Base-by-base conservation (phyloP, 768 basidiomycete species). In the Lentinula guzmanii region DNA sequence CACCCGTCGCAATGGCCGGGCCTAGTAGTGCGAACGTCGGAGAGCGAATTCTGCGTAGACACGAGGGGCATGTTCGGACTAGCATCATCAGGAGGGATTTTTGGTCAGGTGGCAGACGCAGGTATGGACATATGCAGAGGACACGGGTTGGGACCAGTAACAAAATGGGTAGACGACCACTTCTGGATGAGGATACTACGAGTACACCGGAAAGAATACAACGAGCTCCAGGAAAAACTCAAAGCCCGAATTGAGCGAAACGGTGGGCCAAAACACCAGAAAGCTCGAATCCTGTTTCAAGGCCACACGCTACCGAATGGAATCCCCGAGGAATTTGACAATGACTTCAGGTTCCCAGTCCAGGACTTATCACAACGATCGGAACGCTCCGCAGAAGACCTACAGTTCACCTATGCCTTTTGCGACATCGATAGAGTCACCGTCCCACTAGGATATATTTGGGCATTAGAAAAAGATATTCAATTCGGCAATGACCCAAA, bases 131-230 rank as follows among this genome's bases (percentile, higher is more conserved):
- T 56, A 3, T 56, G 41, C 54, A 8, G 5, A 9, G 52, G 28
- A 7, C 3, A 7, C 7, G 52, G 52, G 8, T 21, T 56, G 21
- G 42, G 9, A 31, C 42, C 21, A 1, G 5, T 56, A 16, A 5
- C 41, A n/a, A 75, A 73, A 59, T 75, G 73, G 73, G 73, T 74
- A 1, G 72, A 75, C 66, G 68, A 75, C 37, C 70, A 72, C 45
- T 58, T 70, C 18, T 61, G 0, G 28, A 34, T 1, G 50, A 21
- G 21, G 21, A 21, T 21, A 21, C 21, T 1, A 21, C 21, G 21
- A 1, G 1, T 1, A 21, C 1, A 21, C 1, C 21, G 21, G 21
- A 1, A 21, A 21, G 21, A 21, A 1, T 21, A 21, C 21, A 21
- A 21, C 1, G 21, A 21, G 21, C 21, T 21, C 21, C 21, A 21